Evolutionary conservation across 2,329 filamentous ascomycete species (phyloP), one percentile per base, ranked within the genome.

Genomic region (Colletotrichum destructivum): DNA sequence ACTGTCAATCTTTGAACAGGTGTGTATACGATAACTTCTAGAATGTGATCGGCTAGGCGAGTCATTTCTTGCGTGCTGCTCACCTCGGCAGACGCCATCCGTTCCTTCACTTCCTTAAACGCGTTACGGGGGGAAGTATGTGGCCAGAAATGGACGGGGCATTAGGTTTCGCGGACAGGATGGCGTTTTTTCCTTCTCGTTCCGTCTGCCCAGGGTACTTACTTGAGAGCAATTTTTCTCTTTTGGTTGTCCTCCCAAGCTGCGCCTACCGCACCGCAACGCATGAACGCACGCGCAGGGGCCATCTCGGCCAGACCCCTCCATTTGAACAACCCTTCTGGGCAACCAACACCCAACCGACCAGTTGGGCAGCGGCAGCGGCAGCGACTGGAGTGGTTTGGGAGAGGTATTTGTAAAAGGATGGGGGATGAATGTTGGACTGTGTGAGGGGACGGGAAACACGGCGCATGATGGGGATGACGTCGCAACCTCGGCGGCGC

Each of bases 401-500:
- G 40, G 26, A 31, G 16, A 13, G 23, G 26, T 54, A 12, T 54
- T 7, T 31, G 23, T 12, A 7, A 38, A 40, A n/a, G 18, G 47
- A 21, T 13, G n/a, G 16, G 55, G 23, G 18, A n/a, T 56, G 63
- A 18, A 21, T 61, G 42, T 62, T 55, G 62, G 31, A n/a, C 26
- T 21, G 52, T 13, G 21, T 31, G 23, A 40, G 35, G 54, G 52
- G 49, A 38, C n/a, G 35, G 35, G 16, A 35, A 38, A 8, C n/a
- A 56, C 54, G 12, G 35, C 54, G 54, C 54, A 56, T 56, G 35
- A 69, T 38, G 51, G n/a, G 47, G 54, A 71, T 71, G 65, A 71
- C 69, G 69, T 71, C 69, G 69, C 65, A 52, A 63, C 59, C 54
- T 71, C 59, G 59, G 65, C 49, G n/a, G 46, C 49, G 46, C 65